A percentile compares a stretch with the other conserved stretches of the same genome.
Conservation (phyloP, 75 land plant genomes). For the Pinus taeda region DNA sequence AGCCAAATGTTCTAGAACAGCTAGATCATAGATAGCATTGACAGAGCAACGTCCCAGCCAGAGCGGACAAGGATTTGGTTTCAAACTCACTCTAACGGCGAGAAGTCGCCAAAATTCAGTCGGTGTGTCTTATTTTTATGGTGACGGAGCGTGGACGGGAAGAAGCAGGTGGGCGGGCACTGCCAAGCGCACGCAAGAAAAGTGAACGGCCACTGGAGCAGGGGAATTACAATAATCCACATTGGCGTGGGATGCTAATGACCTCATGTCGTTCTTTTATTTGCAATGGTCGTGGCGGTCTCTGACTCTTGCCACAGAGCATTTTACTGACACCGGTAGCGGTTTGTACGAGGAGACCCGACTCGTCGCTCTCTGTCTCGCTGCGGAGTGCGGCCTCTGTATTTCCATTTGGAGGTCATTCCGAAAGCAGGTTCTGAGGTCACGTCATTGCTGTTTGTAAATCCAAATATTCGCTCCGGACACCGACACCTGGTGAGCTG, state of each 20-base stretch:
- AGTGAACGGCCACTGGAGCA: background rate
- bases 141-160: constrained; percentile 9
- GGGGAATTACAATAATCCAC: background rate
- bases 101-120: background rate
- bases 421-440: background rate
- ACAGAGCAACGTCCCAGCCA: constrained; percentile 1
- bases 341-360: background rate
- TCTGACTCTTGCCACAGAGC: background rate
- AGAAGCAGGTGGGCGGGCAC: background rate
- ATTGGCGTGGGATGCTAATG: background rate
- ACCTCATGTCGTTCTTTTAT: background rate
- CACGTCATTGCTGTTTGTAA: background rate
- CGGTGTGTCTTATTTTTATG: background rate
- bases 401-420: background rate
- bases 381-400: too few relatives aligned
- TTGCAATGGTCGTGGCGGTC: background rate
- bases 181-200: background rate
- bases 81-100: constrained; percentile 5
- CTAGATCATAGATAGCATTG: background rate
- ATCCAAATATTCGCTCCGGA: background rate
- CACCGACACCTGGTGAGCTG: background rate
- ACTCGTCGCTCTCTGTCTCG: too few relatives aligned
- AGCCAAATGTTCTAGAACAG: background rate
- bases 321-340: background rate
- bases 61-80: constrained; percentile 5